Evolutionary conservation across 192 early-diverging fungal species (phyloP), one percentile per base, ranked within the genome.

Genomic region (Umbelopsis ramanniana): DNA sequence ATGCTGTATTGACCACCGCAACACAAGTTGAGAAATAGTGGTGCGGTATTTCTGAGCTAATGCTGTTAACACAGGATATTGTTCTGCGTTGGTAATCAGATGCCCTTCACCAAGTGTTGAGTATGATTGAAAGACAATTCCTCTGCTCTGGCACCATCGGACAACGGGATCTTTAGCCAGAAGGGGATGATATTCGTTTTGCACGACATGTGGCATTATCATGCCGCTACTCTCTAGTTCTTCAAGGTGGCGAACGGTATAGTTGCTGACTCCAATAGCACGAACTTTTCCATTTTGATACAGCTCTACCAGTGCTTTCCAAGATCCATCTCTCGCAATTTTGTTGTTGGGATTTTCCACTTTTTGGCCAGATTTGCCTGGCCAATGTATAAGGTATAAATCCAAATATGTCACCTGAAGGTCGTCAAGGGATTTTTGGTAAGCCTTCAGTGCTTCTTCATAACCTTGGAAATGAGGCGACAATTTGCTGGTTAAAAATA

Each of bases 341-440:
- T 53, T 17, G 26, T 26, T 54, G 52, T 48, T 43, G 24, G 22
- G 17, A 14, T 38, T 43, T 38, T 43, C 54, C 7, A 60, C 9
- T 46, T 57, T 40, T 40, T 54, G 37, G 4, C 29, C 35, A 11
- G 12, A 52, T 81, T 81, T 88, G 74, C 91, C 89, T 23, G 92
- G 92, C 92, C 92, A 93, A 67, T 93, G 92, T 38, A 93, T 91
- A 10, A 93, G 78, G 40, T 90, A 93, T 0, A 93, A 79, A 71
- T 93, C 92, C 46, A 93, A 79, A 40, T 93, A 92, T 33, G 90
- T 87, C 7, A 90, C 73, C 38, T 84, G 77, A 43, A 92, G 83
- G n/a, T 84, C 74, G 23, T 76, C n/a, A 6, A 92, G 72, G 17
- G 89, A 91, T 11, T 76, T 73, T 3, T 69, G 72, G 14, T 91